These are phyloP conservation scores for Aspergillus fumigatus DNA, from an alignment of 2,329 filamentous ascomycete genomes.

Conservation along the genomic window DNA sequence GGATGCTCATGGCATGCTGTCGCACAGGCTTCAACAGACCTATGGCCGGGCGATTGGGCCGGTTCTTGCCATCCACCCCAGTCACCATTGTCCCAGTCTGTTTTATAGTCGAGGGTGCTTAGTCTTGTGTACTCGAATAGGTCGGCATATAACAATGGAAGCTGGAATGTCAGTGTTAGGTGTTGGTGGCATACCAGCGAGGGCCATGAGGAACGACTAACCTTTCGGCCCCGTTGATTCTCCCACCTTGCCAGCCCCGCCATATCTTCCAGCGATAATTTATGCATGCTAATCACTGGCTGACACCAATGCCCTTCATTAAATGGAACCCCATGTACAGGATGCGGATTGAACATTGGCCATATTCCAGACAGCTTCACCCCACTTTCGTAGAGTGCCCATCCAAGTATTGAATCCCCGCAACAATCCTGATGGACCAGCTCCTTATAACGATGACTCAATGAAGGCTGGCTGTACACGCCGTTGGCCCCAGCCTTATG, in stretches of 20 bases:
- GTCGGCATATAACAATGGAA: conserved; percentile 20
- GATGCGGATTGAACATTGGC: conserved; percentile 48
- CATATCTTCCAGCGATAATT: background rate
- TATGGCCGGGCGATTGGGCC: conserved; percentile 22
- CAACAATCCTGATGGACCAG: conserved; percentile 47
- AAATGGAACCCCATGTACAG: conserved; percentile 48
- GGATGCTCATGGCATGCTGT: conserved; percentile 19
- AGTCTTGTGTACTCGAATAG: conserved; percentile 27
- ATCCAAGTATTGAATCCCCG: conserved; percentile 51
- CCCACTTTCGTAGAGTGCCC: conserved; percentile 42
- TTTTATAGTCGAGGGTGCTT: conserved; percentile 13
- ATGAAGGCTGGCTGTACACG: conserved; percentile 38
- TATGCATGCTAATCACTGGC: background rate
- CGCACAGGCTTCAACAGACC: conserved; percentile 26
- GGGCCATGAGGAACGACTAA: background rate
- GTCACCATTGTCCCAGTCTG: conserved; percentile 34
- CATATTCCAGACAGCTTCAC: conserved; percentile 46
- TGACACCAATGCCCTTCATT: conserved; percentile 21
- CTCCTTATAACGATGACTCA: conserved; percentile 39
- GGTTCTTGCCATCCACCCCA: conserved; percentile 28
- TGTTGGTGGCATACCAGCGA: background rate
- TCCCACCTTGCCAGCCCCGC: background rate
- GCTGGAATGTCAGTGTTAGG: background rate
- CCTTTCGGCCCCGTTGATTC: background rate
- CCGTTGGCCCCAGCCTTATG: conserved; percentile 18